Conservation (phyloP, 164 flowering plant species). For the Echeveria elegans region DNA sequence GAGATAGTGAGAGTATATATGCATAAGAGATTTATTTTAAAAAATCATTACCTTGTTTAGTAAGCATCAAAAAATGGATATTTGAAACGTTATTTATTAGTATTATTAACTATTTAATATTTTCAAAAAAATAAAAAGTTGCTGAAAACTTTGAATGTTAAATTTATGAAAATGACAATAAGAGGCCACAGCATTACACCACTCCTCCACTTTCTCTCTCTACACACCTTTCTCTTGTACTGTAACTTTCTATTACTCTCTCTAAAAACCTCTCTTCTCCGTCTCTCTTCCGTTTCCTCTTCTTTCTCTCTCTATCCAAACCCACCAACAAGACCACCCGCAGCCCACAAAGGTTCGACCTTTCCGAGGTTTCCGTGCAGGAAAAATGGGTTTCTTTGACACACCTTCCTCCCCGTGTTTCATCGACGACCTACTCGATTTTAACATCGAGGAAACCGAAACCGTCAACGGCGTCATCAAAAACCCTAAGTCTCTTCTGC, state of each 20-base stretch:
- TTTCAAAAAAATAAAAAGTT: too few species aligned
- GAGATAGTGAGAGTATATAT: too few species aligned
- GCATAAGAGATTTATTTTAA: too few species aligned
- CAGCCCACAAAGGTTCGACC: neutral
- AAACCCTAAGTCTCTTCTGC: neutral
- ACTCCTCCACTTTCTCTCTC: too few species aligned
- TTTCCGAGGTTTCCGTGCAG: neutral
- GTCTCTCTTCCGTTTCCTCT: neutral
- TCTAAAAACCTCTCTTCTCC: neutral
- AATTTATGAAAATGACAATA: neutral
- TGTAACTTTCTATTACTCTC: too few species aligned
- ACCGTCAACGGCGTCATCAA: neutral
- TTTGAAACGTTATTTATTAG: too few species aligned
- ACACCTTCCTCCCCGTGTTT: neutral
- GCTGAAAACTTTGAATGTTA: too few species aligned
- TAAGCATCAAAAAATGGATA: too few species aligned
- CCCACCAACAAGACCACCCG: neutral
- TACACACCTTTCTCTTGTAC: too few species aligned
- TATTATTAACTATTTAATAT: too few species aligned
- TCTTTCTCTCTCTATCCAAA: neutral
- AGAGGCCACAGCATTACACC: too few species aligned
- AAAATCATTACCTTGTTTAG: too few species aligned
- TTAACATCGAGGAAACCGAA: neutral
- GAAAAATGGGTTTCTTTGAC: neutral
- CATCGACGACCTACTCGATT: slow-evolving; percentile 2